Base-by-base conservation (phyloP, 371 early-diverging fungal genomes). In the Capillidium rhysosporum region DNA sequence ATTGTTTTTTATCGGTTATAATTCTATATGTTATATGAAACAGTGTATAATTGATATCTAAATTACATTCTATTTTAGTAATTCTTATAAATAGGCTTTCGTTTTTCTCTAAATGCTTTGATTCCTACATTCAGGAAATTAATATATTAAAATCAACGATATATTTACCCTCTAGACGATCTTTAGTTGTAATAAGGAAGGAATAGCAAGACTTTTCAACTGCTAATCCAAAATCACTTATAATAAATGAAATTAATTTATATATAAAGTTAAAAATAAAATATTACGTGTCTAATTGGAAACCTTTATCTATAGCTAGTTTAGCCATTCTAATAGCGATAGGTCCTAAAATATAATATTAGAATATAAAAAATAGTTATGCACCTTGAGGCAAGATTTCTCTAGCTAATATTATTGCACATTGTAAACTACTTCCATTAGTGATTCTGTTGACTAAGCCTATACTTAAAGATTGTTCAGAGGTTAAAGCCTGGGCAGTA, bases 181-280 rank as follows among this genome's bases (percentile, higher is more conserved):
- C 95, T 60, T 92, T 76, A 0, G 97, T 92, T 0, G 86, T 90
- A 58, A 96, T 84, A 14, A 92, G 78, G 57, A 86, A 85, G 0
- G 84, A 88, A 62, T 96, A 96, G 65, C 91, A 94, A 12, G 80
- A 69, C 64, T 93, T 84, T 64, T 96, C 95, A 45, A 92, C 69
- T 28, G 84, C 85, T 56, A 96, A 67, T 0, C 92, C 97, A 25
- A 84, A 77, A 31, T 81, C 75, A 46, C 83, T 85, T 59, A 1
- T 52, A 44, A 41, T 24, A 34, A 26, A 21, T 40, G 29, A 28
- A n/a, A 40, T 47, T 31, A 46, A 5, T 28, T 26, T 20, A 10
- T 23, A 52, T 31, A 47, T 1, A 14, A 20, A 18, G 16, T 44
- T n/a, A 25, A 21, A 45, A 24, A 56, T 14, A 24, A 20, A 18